These are phyloP conservation scores for Arachis hypogaea DNA, from an alignment of 306 rosid species.

Conservation along the genomic window DNA sequence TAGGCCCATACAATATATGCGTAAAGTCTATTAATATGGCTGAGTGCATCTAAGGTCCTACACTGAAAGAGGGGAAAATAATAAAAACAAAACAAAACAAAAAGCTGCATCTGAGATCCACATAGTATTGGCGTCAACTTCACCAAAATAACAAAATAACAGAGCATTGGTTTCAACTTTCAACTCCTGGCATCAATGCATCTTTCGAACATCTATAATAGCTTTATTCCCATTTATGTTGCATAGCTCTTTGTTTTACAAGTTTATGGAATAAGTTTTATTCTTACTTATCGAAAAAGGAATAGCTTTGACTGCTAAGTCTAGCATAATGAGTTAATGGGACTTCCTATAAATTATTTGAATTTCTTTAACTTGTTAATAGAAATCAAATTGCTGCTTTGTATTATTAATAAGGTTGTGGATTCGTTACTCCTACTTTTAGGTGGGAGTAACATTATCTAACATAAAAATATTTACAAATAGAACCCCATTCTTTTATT, in stretches of 20 bases:
- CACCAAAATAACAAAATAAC: too few species aligned
- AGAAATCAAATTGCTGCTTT: too few species aligned
- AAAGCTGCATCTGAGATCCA: not conserved
- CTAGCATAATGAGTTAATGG: not conserved
- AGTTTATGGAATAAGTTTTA: not conserved
- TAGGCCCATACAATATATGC: not conserved
- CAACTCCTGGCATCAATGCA: not conserved
- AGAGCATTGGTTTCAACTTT: too few species aligned
- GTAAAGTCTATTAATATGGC: not conserved
- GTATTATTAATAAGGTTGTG: too few species aligned
- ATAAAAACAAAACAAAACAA: not conserved
- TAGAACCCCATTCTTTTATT: too few species aligned
- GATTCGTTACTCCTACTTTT: too few species aligned
- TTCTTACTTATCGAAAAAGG: not conserved
- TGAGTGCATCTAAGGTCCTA: too few species aligned
- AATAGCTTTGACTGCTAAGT: not conserved
- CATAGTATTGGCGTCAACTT: not conserved
- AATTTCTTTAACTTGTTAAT: not conserved
- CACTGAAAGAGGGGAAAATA: too few species aligned
- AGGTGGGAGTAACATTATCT: too few species aligned
- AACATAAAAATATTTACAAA: too few species aligned
- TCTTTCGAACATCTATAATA: not conserved
- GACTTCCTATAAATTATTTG: not conserved
- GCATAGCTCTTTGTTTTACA: not conserved
- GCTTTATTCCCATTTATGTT: not conserved